Evolutionary conservation across 495 filamentous ascomycete species (phyloP), one percentile per base, ranked within the genome.

Genomic region (Aspergillus campestris): DNA sequence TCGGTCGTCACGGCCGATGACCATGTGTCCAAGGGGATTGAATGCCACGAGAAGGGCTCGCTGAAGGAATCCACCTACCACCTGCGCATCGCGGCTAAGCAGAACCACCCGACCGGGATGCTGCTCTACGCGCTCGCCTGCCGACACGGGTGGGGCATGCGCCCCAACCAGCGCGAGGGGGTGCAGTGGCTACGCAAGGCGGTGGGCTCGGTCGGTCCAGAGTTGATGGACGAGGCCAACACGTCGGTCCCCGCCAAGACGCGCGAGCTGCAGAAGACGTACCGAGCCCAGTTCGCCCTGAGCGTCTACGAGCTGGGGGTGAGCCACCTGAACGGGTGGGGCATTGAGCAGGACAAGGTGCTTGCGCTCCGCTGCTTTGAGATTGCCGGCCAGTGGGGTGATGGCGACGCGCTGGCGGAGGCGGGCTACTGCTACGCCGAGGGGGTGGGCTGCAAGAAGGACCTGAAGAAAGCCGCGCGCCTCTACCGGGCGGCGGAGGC

Each of bases 261-360:
- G 3, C 74, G 79, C 13, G 82, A 91, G 60, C 53, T 79, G 53
- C 76, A 75, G 38, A 92, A 92, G 64, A 80, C 81, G 3, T 80
- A 87, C 35, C 83, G 87, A 45, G 86, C 91, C 9, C 90, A 96
- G 55, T 95, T 96, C 62, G 92, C 92, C 2, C 69, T 96, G 44
- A 89, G 88, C 59, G 86, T 96, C 31, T 98, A 98, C 49, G 92
- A 98, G 67, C 70, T 98, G 13, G 92, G 92, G 6, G 85, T 95
- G n/a, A 92, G 86, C 64, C 87, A 96, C 61, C 83, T 96, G 78
- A 95, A 98, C 52, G 92, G 92, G 2, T 98, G 92, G 92, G 92
- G 92, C 5, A 92, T 90, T 37, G 82, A 90, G 51, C 87, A 92
- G 62, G 90, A 98, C 58, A 95, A 94, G 58, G 70, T 75, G 5